These are phyloP conservation scores for Acmispon strigosus DNA, from an alignment of 306 rosid genomes.

Conservation along the genomic window DNA sequence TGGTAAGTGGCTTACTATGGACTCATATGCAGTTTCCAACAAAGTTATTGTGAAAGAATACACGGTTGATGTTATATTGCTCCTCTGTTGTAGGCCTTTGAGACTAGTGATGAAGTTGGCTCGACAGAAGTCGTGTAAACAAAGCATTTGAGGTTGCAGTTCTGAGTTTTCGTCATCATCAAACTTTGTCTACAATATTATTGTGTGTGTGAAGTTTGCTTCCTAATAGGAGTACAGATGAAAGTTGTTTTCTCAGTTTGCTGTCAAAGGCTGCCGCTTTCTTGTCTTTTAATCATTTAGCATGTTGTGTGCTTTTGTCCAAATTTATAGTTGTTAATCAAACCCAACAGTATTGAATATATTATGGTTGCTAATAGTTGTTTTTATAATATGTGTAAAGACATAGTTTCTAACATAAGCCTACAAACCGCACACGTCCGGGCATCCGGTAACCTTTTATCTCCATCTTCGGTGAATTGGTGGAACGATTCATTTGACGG, in stretches of 20 bases:
- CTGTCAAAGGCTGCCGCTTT: neutral
- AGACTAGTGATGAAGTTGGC: constrained; percentile 19
- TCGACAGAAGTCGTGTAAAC: constrained; percentile 22
- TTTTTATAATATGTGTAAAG: neutral
- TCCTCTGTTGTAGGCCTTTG: constrained; percentile 22
- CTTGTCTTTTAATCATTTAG: neutral
- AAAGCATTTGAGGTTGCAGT: neutral
- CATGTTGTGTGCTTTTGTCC: neutral
- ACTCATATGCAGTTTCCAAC: neutral
- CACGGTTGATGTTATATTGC: neutral
- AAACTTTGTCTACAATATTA: constrained; percentile 31
- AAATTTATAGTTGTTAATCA: neutral
- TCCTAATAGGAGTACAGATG: constrained; percentile 1
- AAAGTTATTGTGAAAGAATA: neutral
- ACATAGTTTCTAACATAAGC: neutral
- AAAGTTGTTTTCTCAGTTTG: neutral
- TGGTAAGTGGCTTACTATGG: constrained; percentile 22
- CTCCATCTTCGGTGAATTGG: no score
- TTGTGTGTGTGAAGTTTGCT: constrained; percentile 26
- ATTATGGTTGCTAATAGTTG: neutral
- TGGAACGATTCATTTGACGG: no score
- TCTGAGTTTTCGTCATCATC: constrained; percentile 10
- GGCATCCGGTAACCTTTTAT: no score
- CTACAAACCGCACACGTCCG: no score
- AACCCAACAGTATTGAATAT: constrained; percentile 14